Conservation (phyloP, 371 early-diverging fungal genomes). For the Apophysomyces trapeziformis region DNA sequence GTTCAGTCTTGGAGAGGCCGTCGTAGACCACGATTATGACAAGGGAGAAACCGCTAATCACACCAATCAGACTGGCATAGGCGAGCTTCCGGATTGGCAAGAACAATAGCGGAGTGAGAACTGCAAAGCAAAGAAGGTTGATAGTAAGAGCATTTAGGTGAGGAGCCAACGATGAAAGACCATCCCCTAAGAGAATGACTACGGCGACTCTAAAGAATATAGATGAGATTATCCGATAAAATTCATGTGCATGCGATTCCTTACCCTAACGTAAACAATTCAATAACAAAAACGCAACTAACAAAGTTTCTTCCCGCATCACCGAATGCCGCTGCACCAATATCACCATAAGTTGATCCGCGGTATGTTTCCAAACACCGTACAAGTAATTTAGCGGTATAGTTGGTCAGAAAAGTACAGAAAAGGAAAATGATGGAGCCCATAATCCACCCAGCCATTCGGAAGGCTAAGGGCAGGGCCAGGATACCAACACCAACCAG, state of each 20-base stretch:
- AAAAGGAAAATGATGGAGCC: slow-evolving; percentile 57
- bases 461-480: slow-evolving; percentile 66
- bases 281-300: slow-evolving; percentile 56
- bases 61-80: slow-evolving; percentile 51
- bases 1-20: slow-evolving; percentile 42
- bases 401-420: slow-evolving; percentile 50
- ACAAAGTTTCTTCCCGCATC: slow-evolving; percentile 47
- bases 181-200: slow-evolving; percentile 38
- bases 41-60: slow-evolving; percentile 38
- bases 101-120: slow-evolving; percentile 39
- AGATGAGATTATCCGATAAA: slow-evolving; percentile 1
- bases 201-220: slow-evolving; percentile 30
- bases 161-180: slow-evolving; percentile 32
- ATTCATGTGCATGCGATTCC: background rate
- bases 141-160: slow-evolving; percentile 22
- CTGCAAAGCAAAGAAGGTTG: slow-evolving; percentile 26
- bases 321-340: slow-evolving; percentile 72
- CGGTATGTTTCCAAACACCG: slow-evolving; percentile 29
- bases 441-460: slow-evolving; percentile 52
- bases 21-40: slow-evolving; percentile 40
- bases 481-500: slow-evolving; percentile 67
- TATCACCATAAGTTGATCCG: slow-evolving; percentile 60
- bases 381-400: slow-evolving; percentile 61
- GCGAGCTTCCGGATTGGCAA: slow-evolving; percentile 47
- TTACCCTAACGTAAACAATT: slow-evolving; percentile 62